Evolutionary conservation across 2,329 filamentous ascomycete species (phyloP), one percentile per base, ranked within the genome.

Genomic region (Sordariomycetes sp.): DNA sequence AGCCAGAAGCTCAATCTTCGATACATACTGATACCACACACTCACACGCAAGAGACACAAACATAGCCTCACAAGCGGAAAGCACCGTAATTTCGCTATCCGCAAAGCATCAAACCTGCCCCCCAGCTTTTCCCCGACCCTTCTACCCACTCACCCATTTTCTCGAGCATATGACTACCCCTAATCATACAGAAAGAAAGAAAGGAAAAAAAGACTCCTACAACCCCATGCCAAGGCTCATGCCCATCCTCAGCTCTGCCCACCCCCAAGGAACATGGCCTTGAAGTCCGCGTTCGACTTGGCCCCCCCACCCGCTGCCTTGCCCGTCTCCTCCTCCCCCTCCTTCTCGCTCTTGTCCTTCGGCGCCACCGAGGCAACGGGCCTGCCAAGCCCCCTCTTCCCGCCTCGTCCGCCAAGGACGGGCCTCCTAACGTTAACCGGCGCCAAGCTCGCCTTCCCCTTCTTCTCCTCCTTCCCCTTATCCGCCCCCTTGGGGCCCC

Each of bases 261-360:
- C n/a, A 7, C 51, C 53, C 8, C 36, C 36, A 10, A 61, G 58
- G 56, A 79, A 74, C 64, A 79, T 68, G n/a, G 77, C 76, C 66
- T 77, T 81, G 62, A 82, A 82, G 63, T 82, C 79, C 2, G 77
- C 76, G 65, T 82, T 82, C 63, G 72, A 80, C 69, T 68, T 62
- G 36, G 60, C 62, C 13, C 61, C 62, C 2, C 60, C 57, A 22
- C 61, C 57, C 10, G 52, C 58, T 10, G 60, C 58, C 51, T 60
- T 59, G 56, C 63, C 59, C 55, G 58, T 60, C 52, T 20, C 45
- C 45, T 13, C 45, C 20, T 50, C 20, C 10, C 39, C 39, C 10
- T 22, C 15, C 42, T 59, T 58, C 35, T 62, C 59, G 24, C 66
- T 67, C 52, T 71, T 66, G 36, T 60, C 56, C 64, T 65, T 64